These are phyloP conservation scores for Phytophthora brassicae DNA, from an alignment of 352 stramenopile genomes.

Conservation along the genomic window DNA sequence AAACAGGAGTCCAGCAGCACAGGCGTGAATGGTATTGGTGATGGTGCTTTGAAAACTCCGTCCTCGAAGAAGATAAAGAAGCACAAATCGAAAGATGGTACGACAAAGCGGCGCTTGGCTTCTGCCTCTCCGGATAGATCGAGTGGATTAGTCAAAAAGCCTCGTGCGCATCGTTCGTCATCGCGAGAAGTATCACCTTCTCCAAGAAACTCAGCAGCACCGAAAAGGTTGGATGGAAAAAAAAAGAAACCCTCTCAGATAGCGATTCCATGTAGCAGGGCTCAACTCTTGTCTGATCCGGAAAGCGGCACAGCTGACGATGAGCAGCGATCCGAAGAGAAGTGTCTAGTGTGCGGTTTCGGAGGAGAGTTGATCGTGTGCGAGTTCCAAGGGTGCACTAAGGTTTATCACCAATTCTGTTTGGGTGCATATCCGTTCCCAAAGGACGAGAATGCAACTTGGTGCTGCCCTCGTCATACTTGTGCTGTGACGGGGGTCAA, in stretches of 20 bases:
- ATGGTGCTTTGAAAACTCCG: constrained; percentile 19
- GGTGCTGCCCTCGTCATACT: constrained; percentile 79
- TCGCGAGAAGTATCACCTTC: constrained; percentile 47
- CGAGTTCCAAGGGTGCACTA: constrained; percentile 78
- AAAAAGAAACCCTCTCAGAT: constrained; percentile 50
- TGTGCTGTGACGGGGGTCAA: constrained; percentile 65
- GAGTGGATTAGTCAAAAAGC: constrained; percentile 44
- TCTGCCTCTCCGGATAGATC: constrained; percentile 45
- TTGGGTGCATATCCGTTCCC: constrained; percentile 77
- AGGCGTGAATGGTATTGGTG: constrained; percentile 15
- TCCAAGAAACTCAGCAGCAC: constrained; percentile 30
- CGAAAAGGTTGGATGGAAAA: constrained; percentile 34
- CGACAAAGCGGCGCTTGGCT: constrained; percentile 57
- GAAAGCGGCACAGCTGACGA: constrained; percentile 42
- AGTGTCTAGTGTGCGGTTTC: constrained; percentile 79
- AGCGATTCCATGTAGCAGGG: constrained; percentile 37
- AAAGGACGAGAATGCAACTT: constrained; percentile 78
- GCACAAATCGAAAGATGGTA: constrained; percentile 51
- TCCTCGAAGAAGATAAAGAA: constrained; percentile 52
- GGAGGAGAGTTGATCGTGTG: constrained; percentile 83
- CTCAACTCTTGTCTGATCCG: constrained; percentile 30
- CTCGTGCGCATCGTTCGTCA: constrained; percentile 39
- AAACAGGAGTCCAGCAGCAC: constrained; percentile 18
- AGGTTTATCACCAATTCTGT: constrained; percentile 89
- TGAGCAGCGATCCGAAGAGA: constrained; percentile 69